These are phyloP conservation scores for Fusarium sororula DNA, from an alignment of 2,329 filamentous ascomycete genomes.

Conservation along the genomic window DNA sequence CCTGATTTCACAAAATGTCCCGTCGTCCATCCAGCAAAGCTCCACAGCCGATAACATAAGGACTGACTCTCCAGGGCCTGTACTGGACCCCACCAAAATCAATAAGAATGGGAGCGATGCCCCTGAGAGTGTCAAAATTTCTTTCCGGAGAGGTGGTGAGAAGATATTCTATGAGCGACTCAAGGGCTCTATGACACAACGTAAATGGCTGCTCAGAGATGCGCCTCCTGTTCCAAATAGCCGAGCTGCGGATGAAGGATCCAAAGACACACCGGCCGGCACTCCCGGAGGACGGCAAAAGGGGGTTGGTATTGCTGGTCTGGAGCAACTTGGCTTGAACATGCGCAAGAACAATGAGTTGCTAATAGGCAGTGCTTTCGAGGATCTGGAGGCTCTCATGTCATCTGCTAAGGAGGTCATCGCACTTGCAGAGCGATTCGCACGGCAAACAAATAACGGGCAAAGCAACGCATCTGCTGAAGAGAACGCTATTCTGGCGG, in stretches of 20 bases:
- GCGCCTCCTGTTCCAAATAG: constrained; percentile 84
- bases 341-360: constrained; percentile 92
- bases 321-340: constrained; percentile 86
- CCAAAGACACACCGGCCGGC: constrained; percentile 41
- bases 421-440: constrained; percentile 88
- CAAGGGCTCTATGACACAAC: constrained; percentile 86
- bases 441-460: constrained; percentile 70
- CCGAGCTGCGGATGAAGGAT: constrained; percentile 48
- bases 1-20: constrained; percentile 65
- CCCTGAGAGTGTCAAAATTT: constrained; percentile 85
- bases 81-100: constrained; percentile 55
- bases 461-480: constrained; percentile 71
- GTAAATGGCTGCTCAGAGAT: constrained; percentile 93
- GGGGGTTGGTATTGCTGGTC: constrained; percentile 87
- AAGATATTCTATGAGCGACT: constrained; percentile 90
- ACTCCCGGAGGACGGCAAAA: constrained; percentile 55
- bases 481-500: constrained; percentile 77
- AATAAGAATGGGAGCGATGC: constrained; percentile 59
- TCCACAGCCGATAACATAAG: constrained; percentile 55
- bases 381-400: constrained; percentile 96
- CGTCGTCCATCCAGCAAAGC: constrained; percentile 45
- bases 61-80: constrained; percentile 81
- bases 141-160: constrained; percentile 88
- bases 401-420: constrained; percentile 96
- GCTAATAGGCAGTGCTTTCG: constrained; percentile 92